Base-by-base conservation (phyloP, 2,329 filamentous ascomycete genomes). In the Cladosporium sp. region DNA sequence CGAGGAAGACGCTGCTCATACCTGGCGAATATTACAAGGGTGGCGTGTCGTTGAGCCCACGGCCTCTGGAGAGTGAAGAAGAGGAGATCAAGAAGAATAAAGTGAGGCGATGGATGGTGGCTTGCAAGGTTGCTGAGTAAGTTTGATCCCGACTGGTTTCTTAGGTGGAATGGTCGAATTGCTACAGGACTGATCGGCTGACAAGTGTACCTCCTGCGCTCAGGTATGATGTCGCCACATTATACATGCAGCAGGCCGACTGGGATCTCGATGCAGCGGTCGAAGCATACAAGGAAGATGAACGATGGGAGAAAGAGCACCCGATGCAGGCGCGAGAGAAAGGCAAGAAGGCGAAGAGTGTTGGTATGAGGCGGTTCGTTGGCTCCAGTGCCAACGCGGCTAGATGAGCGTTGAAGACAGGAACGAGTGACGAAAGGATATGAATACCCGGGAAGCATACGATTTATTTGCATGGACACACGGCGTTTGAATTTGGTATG, bases 61-160 rank as follows among this genome's bases (percentile, higher is more conserved):
- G 85, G 32, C 91, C 91, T 0, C 72, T 91, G n/a, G 90, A 91
- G 64, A 87, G 89, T 58, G 90, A 92, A 74, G 89, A 90, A 55
- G 91, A 92, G 73, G 89, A 91, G 78, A 81, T 85, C 59, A 84
- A 88, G 68, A 93, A 92, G 78, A 83, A 81, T 21, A 89, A 88
- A 74, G 84, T 94, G 38, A 83, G 92, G 51, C 86, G 90, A 68
- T 94, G 90, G 82, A 93, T 93, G 91, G 87, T 92, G 2, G 83
- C 84, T 1, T 92, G 89, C 79, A 94, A 94, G 75, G 89, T 92
- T 32, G 81, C 86, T 28, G 90, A 93, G 81, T 93, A 88, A 79
- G 84, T 80, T 11, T 1, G 14, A 26, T 24, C 14, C 36, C 36
- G 18, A 38, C 36, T 11, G 21, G 55, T 65, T 28, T 32, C 65